Evolutionary conservation across 1,139 yeast genomes (phyloP).

Genomic region (Candida sanyaensis): DNA sequence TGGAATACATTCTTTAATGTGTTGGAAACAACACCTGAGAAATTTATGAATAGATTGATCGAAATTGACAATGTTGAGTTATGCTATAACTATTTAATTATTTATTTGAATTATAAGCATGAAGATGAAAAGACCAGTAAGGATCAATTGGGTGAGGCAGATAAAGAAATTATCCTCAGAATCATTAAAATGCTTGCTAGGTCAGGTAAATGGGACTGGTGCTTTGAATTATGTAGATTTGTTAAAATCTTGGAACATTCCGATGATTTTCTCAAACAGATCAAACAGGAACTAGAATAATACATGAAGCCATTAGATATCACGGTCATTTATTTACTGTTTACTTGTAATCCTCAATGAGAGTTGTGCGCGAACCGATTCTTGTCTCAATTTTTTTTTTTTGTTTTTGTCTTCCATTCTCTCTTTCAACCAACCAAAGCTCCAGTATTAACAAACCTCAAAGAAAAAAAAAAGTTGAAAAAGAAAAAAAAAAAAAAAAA

Average conservation of each 20-base stretch:
- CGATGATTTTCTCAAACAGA: slow-evolving; percentile 26
- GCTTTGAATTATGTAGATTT: slow-evolving; percentile 48
- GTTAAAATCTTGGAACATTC: slow-evolving; percentile 45
- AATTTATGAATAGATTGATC: slow-evolving; percentile 40
- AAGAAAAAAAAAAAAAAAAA: neutral
- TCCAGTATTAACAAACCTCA: neutral
- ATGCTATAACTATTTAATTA: slow-evolving; percentile 44
- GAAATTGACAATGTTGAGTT: slow-evolving; percentile 36
- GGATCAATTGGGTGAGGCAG: slow-evolving; percentile 27
- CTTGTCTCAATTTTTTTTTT: neutral
- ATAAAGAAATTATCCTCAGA: slow-evolving; percentile 33
- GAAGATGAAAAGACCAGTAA: slow-evolving; percentile 25
- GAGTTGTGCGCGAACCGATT: slow-evolving; percentile 1
- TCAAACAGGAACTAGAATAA: slow-evolving; percentile 14
- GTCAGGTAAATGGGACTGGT: slow-evolving; percentile 44
- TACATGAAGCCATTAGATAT: neutral
- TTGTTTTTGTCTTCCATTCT: neutral
- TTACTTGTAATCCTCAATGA: neutral
- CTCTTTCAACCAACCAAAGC: neutral
- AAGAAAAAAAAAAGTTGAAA: neutral
- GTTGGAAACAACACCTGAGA: slow-evolving; percentile 37
- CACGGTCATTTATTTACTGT: too few species aligned
- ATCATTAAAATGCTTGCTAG: slow-evolving; percentile 36
- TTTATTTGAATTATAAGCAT: slow-evolving; percentile 42
- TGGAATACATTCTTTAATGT: slow-evolving; percentile 41